These are phyloP conservation scores for Fusarium abutilonis DNA, from an alignment of 2,329 filamentous ascomycete species.

Conservation along the genomic window DNA sequence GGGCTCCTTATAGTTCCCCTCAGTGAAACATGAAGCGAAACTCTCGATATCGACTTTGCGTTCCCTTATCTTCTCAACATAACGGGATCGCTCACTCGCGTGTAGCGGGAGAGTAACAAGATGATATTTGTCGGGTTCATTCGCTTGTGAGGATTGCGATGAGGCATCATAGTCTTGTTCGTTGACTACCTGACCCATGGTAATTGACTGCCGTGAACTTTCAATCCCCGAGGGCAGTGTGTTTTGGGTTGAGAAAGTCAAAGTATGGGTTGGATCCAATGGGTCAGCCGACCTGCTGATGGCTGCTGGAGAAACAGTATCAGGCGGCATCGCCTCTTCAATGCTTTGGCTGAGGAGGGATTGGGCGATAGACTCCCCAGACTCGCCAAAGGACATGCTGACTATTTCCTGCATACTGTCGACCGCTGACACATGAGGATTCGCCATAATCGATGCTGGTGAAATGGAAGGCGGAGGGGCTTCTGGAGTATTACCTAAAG, in stretches of 20 bases:
- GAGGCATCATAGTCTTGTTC: slow-evolving; percentile 40
- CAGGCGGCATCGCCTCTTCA: slow-evolving; percentile 38
- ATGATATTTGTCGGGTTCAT: slow-evolving; percentile 51
- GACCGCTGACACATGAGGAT: slow-evolving; percentile 34
- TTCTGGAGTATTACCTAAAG: slow-evolving; percentile 35
- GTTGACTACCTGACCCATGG: slow-evolving; percentile 42
- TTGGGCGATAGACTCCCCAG: slow-evolving; percentile 29
- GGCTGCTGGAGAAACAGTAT: slow-evolving; percentile 53
- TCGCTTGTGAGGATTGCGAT: slow-evolving; percentile 27
- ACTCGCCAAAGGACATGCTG: slow-evolving; percentile 30
- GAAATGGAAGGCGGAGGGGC: slow-evolving; percentile 42
- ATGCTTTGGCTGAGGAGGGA: slow-evolving; percentile 36
- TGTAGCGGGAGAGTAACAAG: slow-evolving; percentile 67
- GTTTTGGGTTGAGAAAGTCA: slow-evolving; percentile 36
- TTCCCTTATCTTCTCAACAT: slow-evolving; percentile 60
- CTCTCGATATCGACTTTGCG: slow-evolving; percentile 56
- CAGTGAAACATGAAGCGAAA: slow-evolving; percentile 55
- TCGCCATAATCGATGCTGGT: slow-evolving; percentile 43
- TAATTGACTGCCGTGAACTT: slow-evolving; percentile 42
- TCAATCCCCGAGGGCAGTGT: slow-evolving; percentile 30
- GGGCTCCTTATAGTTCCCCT: slow-evolving; percentile 53
- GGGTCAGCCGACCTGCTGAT: slow-evolving; percentile 48
- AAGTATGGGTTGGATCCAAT: slow-evolving; percentile 31
- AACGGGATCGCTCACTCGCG: slow-evolving; percentile 61
- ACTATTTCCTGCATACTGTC: slow-evolving; percentile 38